These are phyloP conservation scores for Lentinus brumalis DNA, from an alignment of 768 basidiomycete species.

Conservation along the genomic window DNA sequence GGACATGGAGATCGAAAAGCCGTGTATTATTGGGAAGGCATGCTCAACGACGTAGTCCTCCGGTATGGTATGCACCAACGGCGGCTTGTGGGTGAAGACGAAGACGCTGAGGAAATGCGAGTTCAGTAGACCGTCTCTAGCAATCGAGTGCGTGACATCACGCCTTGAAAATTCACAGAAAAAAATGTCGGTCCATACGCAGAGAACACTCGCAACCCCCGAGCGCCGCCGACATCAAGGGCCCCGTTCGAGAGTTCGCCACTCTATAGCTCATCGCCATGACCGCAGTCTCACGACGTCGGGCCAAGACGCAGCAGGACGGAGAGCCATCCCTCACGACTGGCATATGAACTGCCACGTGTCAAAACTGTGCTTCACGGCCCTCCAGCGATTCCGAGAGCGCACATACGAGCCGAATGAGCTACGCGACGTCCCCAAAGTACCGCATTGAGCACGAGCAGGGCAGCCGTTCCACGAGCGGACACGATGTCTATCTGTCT, in stretches of 20 bases:
- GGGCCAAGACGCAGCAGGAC: too few species aligned
- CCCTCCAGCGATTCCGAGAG: too few species aligned
- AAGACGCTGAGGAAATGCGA: constrained; percentile 44
- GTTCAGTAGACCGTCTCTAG: not conserved
- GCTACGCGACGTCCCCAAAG: too few species aligned
- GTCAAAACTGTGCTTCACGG: too few species aligned
- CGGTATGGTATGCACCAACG: constrained; percentile 15
- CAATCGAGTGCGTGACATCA: not conserved
- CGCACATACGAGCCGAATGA: too few species aligned
- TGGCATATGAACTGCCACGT: too few species aligned
- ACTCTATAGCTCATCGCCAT: not conserved
- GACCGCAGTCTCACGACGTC: not conserved
- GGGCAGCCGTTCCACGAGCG: not conserved
- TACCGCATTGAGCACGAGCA: not conserved
- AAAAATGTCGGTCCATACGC: too few species aligned
- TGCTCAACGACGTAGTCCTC: constrained; percentile 48
- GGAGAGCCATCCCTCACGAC: too few species aligned
- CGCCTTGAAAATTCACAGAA: not conserved
- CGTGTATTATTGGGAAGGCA: constrained; percentile 57
- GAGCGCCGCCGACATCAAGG: too few species aligned
- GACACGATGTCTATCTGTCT: not conserved
- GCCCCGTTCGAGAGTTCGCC: too few species aligned
- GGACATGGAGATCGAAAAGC: constrained; percentile 57
- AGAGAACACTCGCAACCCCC: too few species aligned
- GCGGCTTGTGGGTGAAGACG: constrained; percentile 43